Percentiles rank a stretch among this genome's conserved stretches.
phyloP scores from a whole-genome alignment of 768 basidiomycete genomes.

The Lactarius evosmus region DNA sequence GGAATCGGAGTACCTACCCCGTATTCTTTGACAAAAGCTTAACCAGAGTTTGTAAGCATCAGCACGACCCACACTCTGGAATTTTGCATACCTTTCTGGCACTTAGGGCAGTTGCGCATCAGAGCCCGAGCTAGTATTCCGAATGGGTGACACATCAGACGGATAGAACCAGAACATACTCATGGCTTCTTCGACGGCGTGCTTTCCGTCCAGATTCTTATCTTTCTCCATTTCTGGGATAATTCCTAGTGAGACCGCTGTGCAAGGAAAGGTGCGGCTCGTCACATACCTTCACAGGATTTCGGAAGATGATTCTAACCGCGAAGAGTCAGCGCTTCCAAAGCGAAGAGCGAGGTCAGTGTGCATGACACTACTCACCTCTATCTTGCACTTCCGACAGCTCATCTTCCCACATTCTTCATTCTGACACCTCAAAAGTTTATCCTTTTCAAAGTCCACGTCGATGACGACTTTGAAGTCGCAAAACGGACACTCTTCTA shows the following conservation, averaged over 20 bases:
- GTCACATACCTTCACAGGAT: slow-evolving; percentile 61
- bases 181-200: slow-evolving; percentile 91
- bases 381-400: slow-evolving; percentile 76
- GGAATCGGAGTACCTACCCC: slow-evolving; percentile 50
- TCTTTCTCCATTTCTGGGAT: slow-evolving; percentile 69
- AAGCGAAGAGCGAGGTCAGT: neutral
- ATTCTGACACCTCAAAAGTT: slow-evolving; percentile 48
- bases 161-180: slow-evolving; percentile 43
- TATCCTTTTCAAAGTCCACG: slow-evolving; percentile 36
- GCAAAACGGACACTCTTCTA: slow-evolving; percentile 91
- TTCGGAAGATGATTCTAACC: slow-evolving; percentile 78
- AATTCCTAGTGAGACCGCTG: slow-evolving; percentile 13
- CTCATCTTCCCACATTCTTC: slow-evolving; percentile 71
- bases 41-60: slow-evolving; percentile 6
- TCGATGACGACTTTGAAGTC: slow-evolving; percentile 72
- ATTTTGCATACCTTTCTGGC: slow-evolving; percentile 57
- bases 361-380: slow-evolving; percentile 40
- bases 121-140: slow-evolving; percentile 60
- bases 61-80: neutral
- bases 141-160: slow-evolving; percentile 16
- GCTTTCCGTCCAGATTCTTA: slow-evolving; percentile 66
- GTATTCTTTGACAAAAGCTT: slow-evolving; percentile 75
- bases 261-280: neutral
- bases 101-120: slow-evolving; percentile 87
- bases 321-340: slow-evolving; percentile 10